Evolutionary conservation across 192 early-diverging fungal species (phyloP).

Genomic region (Powellomyces hirtus): DNA sequence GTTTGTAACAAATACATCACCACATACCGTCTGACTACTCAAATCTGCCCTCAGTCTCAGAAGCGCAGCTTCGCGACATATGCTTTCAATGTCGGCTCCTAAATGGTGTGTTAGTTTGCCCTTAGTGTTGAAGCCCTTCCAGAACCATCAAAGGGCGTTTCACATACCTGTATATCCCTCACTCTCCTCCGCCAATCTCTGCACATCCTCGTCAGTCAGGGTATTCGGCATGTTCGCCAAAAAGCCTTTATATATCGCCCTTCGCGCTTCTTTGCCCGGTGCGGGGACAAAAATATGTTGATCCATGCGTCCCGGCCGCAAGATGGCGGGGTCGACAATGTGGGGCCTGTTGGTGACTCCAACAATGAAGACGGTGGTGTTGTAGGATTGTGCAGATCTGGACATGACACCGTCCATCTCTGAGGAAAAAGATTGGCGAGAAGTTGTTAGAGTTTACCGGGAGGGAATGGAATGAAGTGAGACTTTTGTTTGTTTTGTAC

Average conservation of each 20-base stretch:
- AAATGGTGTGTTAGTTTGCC: neutral
- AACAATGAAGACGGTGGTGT: slow-evolving; percentile 45
- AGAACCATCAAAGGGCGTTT: neutral
- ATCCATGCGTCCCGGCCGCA: slow-evolving; percentile 84
- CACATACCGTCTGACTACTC: neutral
- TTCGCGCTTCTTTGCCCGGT: slow-evolving; percentile 53
- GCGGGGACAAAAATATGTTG: slow-evolving; percentile 65
- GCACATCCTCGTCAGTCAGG: slow-evolving; percentile 53
- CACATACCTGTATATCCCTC: slow-evolving; percentile 59
- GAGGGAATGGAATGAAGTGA: no score
- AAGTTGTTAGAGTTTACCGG: no score
- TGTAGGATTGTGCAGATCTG: slow-evolving; percentile 7
- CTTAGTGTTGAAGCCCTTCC: neutral
- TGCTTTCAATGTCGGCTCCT: slow-evolving; percentile 80
- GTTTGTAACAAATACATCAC: neutral
- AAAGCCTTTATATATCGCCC: slow-evolving; percentile 30
- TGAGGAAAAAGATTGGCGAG: no score
- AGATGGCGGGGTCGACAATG: slow-evolving; percentile 73
- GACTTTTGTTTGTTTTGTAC: no score
- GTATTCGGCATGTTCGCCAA: slow-evolving; percentile 32
- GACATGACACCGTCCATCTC: slow-evolving; percentile 78
- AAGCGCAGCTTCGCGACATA: slow-evolving; percentile 77
- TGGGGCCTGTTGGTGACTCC: slow-evolving; percentile 73
- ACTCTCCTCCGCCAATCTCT: slow-evolving; percentile 46
- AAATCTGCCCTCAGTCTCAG: slow-evolving; percentile 10